Evolutionary conservation across 2,329 filamentous ascomycete genomes (phyloP), one percentile per base, ranked within the genome.

Genomic region (Huntiella abstrusa): DNA sequence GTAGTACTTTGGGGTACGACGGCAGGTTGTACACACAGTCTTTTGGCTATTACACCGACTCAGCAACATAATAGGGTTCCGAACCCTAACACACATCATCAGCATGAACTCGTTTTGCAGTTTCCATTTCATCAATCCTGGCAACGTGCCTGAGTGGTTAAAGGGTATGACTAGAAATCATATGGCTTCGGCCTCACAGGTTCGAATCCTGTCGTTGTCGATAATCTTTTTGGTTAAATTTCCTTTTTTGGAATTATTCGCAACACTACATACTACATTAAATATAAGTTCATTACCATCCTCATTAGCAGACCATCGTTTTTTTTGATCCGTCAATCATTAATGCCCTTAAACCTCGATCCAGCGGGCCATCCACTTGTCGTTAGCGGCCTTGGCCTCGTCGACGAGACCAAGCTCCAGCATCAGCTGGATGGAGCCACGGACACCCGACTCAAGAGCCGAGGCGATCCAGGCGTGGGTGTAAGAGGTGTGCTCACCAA

Each of bases 401-500:
- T 82, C 78, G 0, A 82, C 76, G 39, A 82, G 57, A 0, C 78
- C 78, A 55, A 81, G 60, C 54, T 70, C 13, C 8, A 80, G 61
- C 57, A 82, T 59, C 50, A 82, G 53, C 59, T 83, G 76, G 4
- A 75, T 67, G 0, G 74, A 73, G 0, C 78, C 75, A 1, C 79
- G 64, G 1, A 83, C 71, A 0, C 75, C 77, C 8, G 72, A 78
- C 55, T 83, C 78, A 4, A 83, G 60, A 1, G 79, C 78, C 2
- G 70, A 73, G 32, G 71, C 70, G 43, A 81, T 78, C 77, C 77
- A 83, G 1, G 76, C 77, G 55, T 83, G 79, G 0, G 79, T 84
- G 55, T 77, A 81, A 5, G 69, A 73, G 0, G 78, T 82, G 55
- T 83, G 77, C 57, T 83, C 79, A 2, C 73, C 73, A 4, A 80